Evolutionary conservation across 2,329 filamentous ascomycete genomes (phyloP), one percentile per base, ranked within the genome.

Genomic region (Didymosphaeria variabile): DNA sequence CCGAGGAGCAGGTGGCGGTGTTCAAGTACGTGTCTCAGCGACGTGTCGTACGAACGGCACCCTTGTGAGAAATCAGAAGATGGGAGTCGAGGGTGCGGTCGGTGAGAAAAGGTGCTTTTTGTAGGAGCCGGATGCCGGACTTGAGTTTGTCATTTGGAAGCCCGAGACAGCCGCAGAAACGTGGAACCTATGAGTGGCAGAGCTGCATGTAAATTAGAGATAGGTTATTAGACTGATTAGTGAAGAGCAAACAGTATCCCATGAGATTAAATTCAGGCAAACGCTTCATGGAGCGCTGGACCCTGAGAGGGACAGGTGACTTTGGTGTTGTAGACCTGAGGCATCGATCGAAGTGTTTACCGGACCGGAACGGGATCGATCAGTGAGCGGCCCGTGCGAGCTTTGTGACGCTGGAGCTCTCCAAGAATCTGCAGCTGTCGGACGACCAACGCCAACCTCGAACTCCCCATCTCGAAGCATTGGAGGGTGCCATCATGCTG

Each of bases 401-500:
- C 26, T 29, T 29, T 29, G 52, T 42, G 23, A 56, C 65, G 59
- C 62, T 58, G 62, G 42, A 55, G 52, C 53, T 55, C 52, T 55
- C 53, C 42, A 52, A 60, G 54, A 55, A 50, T 63, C 59, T 63
- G 59, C 57, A 47, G 62, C 64, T 64, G 61, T 52, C 55, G 38
- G 36, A 64, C 67, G 59, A 10, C 53, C 62, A 50, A 57, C 62
- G 54, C 36, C 55, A 47, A 42, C 61, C 65, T 58, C 61, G 60
- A 52, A 58, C 66, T 59, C 62, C 46, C 61, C 68, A 67, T 70
- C 64, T 56, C 57, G 65, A 65, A 68, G 66, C 69, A 69, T 68
- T 66, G 67, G 68, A 72, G 72, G 73, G 79, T 79, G 83, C 82
- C 80, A 81, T 73, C 71, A 86, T 86, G 84, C 82, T 86, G 83